A percentile compares a stretch with the other conserved stretches of the same genome.
phyloP scores from a whole-genome alignment of 2,329 filamentous ascomycete species.

The Stachybotrys echinatus region DNA sequence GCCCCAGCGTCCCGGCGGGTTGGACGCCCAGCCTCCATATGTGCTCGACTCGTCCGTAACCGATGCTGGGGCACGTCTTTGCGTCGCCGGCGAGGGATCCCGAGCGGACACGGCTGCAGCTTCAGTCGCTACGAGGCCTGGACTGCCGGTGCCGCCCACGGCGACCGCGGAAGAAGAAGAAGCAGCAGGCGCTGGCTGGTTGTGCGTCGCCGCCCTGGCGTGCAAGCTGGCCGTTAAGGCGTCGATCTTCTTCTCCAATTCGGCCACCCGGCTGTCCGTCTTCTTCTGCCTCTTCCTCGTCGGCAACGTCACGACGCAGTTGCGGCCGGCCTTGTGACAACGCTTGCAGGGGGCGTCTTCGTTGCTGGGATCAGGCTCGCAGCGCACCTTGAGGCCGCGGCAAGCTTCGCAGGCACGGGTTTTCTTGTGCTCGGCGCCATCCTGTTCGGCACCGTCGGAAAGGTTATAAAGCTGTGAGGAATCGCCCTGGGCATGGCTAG shows the following conservation, averaged over 20 bases:
- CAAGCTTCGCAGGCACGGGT: constrained; percentile 72
- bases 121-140: not conserved
- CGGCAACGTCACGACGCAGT: constrained; percentile 71
- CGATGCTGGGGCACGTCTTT: not conserved
- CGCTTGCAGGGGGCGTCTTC: constrained; percentile 63
- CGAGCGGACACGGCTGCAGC: not conserved
- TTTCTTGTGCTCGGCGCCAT: constrained; percentile 52
- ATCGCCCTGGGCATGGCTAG: constrained; percentile 7
- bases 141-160: not conserved
- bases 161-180: too few relatives aligned
- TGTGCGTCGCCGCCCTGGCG: too few relatives aligned
- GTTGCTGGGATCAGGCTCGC: constrained; percentile 65
- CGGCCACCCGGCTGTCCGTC: constrained; percentile 81
- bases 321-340: constrained; percentile 74
- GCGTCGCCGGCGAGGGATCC: not conserved
- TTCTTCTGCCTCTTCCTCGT: constrained; percentile 83
- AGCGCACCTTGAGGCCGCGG: constrained; percentile 74
- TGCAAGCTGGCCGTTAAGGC: constrained; percentile 76
- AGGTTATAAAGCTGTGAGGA: not conserved
- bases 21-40: not conserved
- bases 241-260: constrained; percentile 91
- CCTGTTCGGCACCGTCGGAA: constrained; percentile 9
- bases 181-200: too few relatives aligned
- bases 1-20: not conserved
- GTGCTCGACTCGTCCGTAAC: not conserved